Base-by-base conservation (phyloP, 345 rosid species). In the Populus tremula region DNA sequence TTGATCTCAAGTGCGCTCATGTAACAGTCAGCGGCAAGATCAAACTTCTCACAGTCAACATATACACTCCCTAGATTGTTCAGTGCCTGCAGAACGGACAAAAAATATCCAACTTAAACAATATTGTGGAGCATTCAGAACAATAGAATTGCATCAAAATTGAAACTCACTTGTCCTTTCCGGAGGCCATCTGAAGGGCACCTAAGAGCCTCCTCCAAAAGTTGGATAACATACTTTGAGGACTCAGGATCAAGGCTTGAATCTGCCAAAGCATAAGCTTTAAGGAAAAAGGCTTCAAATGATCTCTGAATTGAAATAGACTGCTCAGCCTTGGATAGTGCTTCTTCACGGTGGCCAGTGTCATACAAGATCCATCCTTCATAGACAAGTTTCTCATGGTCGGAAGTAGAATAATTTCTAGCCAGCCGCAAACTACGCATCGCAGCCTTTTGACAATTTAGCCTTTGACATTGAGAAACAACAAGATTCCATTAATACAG, bases 141-240 rank as follows among this genome's bases (percentile, higher is more conserved):
- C 14, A 59, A n/a, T 39, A 45, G 71, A 31, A 66, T 54, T 36
- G 23, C 65, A 54, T 20, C 50, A 69, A 66, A 31, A 36, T 25
- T 31, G 70, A 65, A 73, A 79, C 86, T 79, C 84, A 94, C 99
- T 84, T 96, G 98, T 82, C 99, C 99, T 87, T 96, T 96, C 17
- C 97, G 91, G n/a, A 96, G 97, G 23, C 97, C 98, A 82, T 96
- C 99, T 17, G 97, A 96, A 66, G 99, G 98, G 80, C 99, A 96
- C 56, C 86, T 90, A 69, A 92, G 93, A 74, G 99, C 99, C 82
- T 96, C 98, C 79, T 91, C 94, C 10, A 92, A 86, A 84, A 96
- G 92, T 78, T 96, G 83, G 31, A 90, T 87, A 41, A 96, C 98
- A 77, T 87, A 86, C 31, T 56, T 76, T 35, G 95, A 90, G 21